Base-by-base conservation (phyloP, 2,329 filamentous ascomycete species). In the Emericellopsis cladophorae region DNA sequence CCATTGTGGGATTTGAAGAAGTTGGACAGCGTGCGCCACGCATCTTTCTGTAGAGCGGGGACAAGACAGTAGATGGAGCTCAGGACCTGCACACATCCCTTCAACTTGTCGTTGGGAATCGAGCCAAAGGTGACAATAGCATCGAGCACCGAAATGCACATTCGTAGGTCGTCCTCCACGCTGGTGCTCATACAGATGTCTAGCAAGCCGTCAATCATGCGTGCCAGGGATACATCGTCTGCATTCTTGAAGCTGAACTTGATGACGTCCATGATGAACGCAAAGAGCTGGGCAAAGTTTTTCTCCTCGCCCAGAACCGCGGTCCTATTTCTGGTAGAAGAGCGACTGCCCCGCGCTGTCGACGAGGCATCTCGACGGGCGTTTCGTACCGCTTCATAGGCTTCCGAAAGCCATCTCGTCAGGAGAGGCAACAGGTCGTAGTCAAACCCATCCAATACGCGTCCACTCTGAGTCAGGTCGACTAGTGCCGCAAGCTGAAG, bases 211-310 rank as follows among this genome's bases (percentile, higher is more conserved):
- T 75, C 68, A 42, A 89, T 73, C 40, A 88, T 60, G 4, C 66
- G 64, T 40, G 69, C 69, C 16, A 83, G 67, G 36, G 80, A 74
- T 26, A 68, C 59, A 46, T 84, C 79, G 46, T 72, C 71, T 21
- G 81, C 76, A 26, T 77, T 70, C 48, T 79, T 81, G 55, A 79
- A 82, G 54, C 81, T 85, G 65, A 84, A 88, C 54, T 84, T 86
- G 61, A 84, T 76, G 41, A 85, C 68, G 46, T 84, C 76, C 43
- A 72, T 70, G 41, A 82, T 67, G 48, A 79, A 83, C 11, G 65
- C 59, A 51, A 87, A 86, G 3, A 87, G 59, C 37, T 74, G 70
- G 3, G 70, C 62, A 40, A 88, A 64, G 50, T 76, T 79, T 47
- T 71, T 70, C 45, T 82, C 78, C 51, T 80, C 76, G 23, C 63